These are phyloP conservation scores for Neopestalotiopsis sp. DNA, from an alignment of 2,329 filamentous ascomycete species.

Conservation along the genomic window DNA sequence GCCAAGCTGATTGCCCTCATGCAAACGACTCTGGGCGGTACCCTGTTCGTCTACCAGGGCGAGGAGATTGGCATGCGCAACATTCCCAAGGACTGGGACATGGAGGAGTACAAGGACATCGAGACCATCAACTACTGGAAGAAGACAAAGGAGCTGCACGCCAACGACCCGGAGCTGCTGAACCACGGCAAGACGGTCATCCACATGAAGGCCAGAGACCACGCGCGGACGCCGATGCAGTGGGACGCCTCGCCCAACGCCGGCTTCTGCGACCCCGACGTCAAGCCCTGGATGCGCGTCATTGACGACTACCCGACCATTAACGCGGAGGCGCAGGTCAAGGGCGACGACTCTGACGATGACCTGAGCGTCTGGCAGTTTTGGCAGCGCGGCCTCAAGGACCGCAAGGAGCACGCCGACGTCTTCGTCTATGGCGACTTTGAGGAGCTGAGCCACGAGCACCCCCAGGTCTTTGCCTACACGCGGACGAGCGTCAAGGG, in stretches of 20 bases:
- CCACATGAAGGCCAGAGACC: slow-evolving; percentile 66
- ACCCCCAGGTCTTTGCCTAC: slow-evolving; percentile 32
- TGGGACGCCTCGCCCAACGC: slow-evolving; percentile 63
- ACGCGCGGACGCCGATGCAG: slow-evolving; percentile 72
- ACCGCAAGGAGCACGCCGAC: slow-evolving; percentile 61
- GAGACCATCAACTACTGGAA: slow-evolving; percentile 55
- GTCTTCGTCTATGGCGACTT: slow-evolving; percentile 68
- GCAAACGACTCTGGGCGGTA: slow-evolving; percentile 59
- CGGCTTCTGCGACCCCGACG: slow-evolving; percentile 62
- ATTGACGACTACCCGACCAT: slow-evolving; percentile 58
- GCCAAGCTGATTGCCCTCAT: slow-evolving; percentile 66
- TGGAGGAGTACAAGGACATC: slow-evolving; percentile 64
- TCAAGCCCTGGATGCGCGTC: slow-evolving; percentile 65
- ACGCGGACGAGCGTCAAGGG: slow-evolving; percentile 29
- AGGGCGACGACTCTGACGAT: slow-evolving; percentile 29
- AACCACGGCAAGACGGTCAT: slow-evolving; percentile 56
- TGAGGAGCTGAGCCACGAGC: slow-evolving; percentile 36
- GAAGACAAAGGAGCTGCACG: slow-evolving; percentile 42
- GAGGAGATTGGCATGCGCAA: slow-evolving; percentile 72
- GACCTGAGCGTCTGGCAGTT: slow-evolving; percentile 61
- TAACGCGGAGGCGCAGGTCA: slow-evolving; percentile 62
- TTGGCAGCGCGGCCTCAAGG: slow-evolving; percentile 61
- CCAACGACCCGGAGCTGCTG: slow-evolving; percentile 43
- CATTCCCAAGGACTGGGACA: slow-evolving; percentile 61
- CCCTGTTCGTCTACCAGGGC: slow-evolving; percentile 71